These are phyloP conservation scores for Coemansia sp. DNA, from an alignment of 192 early-diverging fungal genomes.

Conservation along the genomic window DNA sequence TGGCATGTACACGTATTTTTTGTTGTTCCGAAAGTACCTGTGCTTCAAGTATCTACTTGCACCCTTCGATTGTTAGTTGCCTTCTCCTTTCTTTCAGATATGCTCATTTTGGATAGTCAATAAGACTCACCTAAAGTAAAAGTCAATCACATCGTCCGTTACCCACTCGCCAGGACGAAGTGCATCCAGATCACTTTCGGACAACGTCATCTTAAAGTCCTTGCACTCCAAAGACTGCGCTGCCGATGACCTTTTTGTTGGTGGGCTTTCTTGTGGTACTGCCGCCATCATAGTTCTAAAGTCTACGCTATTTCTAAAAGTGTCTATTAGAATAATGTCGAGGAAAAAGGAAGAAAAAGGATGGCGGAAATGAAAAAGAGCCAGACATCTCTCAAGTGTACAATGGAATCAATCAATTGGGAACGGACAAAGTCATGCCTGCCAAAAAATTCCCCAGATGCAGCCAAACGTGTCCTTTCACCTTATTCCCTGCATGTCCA, in stretches of 20 bases:
- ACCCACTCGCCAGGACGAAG: constrained; percentile 48
- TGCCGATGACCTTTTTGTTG: no score
- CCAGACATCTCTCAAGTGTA: not conserved
- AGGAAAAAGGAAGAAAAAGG: constrained; percentile 3
- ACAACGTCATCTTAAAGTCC: constrained; percentile 41
- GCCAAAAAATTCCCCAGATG: no score
- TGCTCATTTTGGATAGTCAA: not conserved
- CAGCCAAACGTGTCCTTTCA: no score
- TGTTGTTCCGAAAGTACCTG: no score
- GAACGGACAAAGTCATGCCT: no score
- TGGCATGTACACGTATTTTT: no score
- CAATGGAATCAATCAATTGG: no score
- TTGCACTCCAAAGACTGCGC: constrained; percentile 20
- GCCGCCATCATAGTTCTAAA: not conserved
- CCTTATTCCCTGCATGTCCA: no score
- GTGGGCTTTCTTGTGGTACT: not conserved
- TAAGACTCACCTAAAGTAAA: constrained; percentile 34
- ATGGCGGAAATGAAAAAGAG: not conserved
- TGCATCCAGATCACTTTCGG: constrained; percentile 39
- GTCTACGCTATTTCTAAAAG: not conserved
- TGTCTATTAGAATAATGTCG: not conserved
- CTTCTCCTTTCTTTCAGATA: no score
- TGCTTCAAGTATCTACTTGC: no score
- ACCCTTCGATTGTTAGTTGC: no score
- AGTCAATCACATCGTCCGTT: constrained; percentile 52